phyloP scores from a whole-genome alignment of 1,284 basidiomycete species.

The Rugiboletus extremiorientalis region DNA sequence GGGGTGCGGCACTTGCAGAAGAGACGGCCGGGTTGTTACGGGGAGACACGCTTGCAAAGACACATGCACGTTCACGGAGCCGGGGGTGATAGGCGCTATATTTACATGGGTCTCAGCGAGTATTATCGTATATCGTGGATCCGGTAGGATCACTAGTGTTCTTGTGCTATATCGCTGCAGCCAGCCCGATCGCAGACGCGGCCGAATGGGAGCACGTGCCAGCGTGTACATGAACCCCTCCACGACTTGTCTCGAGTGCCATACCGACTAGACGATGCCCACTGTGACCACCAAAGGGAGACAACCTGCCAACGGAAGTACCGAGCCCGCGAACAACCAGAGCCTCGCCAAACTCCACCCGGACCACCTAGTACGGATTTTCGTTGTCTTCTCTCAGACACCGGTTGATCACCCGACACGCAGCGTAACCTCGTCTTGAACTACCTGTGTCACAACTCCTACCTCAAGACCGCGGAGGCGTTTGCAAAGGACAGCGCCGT shows the following conservation, averaged over 20 bases:
- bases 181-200: too few species aligned
- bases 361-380: constrained; percentile 29
- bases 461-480: constrained; percentile 66
- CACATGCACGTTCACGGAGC: constrained; percentile 25
- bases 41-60: constrained; percentile 36
- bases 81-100: constrained; percentile 23
- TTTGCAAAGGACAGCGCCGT: constrained; percentile 67
- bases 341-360: constrained; percentile 22
- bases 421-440: constrained; percentile 78
- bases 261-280: constrained; percentile 20
- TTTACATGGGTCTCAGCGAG: neutral
- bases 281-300: constrained; percentile 21
- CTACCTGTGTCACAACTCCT: constrained; percentile 76
- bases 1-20: constrained; percentile 32
- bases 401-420: constrained; percentile 2
- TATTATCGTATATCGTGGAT: neutral
- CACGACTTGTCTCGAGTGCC: neutral
- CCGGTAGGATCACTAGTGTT: neutral
- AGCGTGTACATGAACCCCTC: neutral
- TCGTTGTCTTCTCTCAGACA: neutral
- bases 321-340: constrained; percentile 18
- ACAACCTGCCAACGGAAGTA: constrained; percentile 5
- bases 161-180: neutral
- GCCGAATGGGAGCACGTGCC: constrained; percentile 20
- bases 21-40: constrained; percentile 50